Evolutionary conservation across 306 rosid genomes (phyloP), one percentile per base, ranked within the genome.

Genomic region (Aeschynomene evenia): DNA sequence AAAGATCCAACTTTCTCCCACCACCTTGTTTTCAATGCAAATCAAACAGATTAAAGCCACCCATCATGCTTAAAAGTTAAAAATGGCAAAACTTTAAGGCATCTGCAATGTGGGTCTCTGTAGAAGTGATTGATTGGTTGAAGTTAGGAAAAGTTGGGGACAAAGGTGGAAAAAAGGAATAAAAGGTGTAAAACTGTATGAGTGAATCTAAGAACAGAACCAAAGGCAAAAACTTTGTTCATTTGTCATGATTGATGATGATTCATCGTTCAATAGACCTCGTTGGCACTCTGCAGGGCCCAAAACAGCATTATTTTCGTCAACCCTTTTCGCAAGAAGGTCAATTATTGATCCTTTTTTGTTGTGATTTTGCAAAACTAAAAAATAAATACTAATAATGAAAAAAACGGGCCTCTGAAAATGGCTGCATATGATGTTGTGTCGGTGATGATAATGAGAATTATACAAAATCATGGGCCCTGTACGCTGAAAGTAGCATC

Each of bases 401-500:
- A 14, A 23, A 58, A 29, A 62, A 8, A 28, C 2, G 8, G 24
- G 4, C 40, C 33, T 49, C 49, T 6, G 65, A 61, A 57, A 68
- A 58, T 23, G 46, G 57, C 39, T 50, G 63, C 74, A 48, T 65
- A 40, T 72, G 72, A 31, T 77, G 85, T 73, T 37, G 77, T 43
- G 83, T 77, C 58, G 61, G 80, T 67, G 74, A 69, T 61, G 18
- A 61, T n/a, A n/a, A n/a, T n/a, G n/a, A n/a, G n/a, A n/a, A n/a
- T n/a, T n/a, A 51, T 24, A 69, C 62, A 49, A 68, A 68, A 33
- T 50, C 26, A 63, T 61, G 82, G 76, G 62, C 20, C 39, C 42
- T 16, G 24, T 49, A 49, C 37, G 26, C 72, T 63, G 61, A 37
- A 40, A 48, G 22, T 23, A 54, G 54, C 43, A 54, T 22, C 45